Evolutionary conservation across 2,329 filamentous ascomycete species (phyloP), one percentile per base, ranked within the genome.

Genomic region (Hymenoscyphus fraxineus): DNA sequence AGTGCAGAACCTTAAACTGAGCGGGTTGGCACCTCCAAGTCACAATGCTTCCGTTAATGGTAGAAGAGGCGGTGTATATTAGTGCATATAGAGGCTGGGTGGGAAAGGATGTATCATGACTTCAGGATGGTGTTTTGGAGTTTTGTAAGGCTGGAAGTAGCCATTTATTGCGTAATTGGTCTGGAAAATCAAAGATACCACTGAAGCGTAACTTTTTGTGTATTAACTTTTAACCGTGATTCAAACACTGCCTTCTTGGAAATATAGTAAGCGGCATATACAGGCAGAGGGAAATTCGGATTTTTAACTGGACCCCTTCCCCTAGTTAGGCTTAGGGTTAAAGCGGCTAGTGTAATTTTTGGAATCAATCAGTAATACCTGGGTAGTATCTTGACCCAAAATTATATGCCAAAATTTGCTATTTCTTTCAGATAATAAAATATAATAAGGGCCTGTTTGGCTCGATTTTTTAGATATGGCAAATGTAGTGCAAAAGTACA

Each of bases 1-100:
- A 41, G 81, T 88, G 64, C 86, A 87, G 62, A 82, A 82, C 67
- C 74, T 88, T 61, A 82, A 84, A 69, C 71, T 83, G 47, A 85
- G 83, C 7, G 65, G 64, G 47, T 74, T 74, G 31, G 62, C 63
- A 16, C 65, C 65, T 3, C 58, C 65, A 47, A 38, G 22, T 15
- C 66, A 63, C 58, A 63, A 64, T 16, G 59, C 54, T n/a, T 22
- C 60, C 9, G 38, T 38, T 4, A 69, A 64, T 16, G 66, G 66
- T n/a, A 62, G 66, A 58, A 70, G 71, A 60, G 66, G 64, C 58
- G 71, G 71, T 55, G 63, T 74, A 62, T 74, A 74, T 66, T 74
- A 63, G 69, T 67, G 59, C 64, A 57, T 58, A 55, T 61, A 51
- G 57, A 32, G n/a, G 27, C 40, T 41, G 31, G 44, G 41, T n/a